phyloP scores from a whole-genome alignment of 495 filamentous ascomycete genomes.

The Beverwykella pulmonaria region DNA sequence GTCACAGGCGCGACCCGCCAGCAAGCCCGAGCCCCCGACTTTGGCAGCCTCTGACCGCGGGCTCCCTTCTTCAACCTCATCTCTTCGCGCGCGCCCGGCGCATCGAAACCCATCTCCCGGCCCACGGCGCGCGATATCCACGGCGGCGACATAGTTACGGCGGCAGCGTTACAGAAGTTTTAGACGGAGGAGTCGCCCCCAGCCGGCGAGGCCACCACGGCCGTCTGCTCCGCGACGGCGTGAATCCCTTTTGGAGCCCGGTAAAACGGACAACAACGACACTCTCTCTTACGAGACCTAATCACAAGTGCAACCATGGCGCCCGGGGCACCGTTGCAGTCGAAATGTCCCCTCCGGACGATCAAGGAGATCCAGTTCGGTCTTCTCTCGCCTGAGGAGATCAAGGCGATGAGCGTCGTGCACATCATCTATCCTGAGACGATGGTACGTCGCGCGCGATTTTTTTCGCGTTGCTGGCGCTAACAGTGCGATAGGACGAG shows the following conservation, averaged over 20 bases:
- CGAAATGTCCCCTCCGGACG: conserved; percentile 90
- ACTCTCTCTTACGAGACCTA: neutral
- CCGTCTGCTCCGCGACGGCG: conserved; percentile 20
- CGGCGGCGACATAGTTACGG: neutral
- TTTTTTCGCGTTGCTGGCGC: neutral
- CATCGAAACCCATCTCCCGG: conserved; percentile 17
- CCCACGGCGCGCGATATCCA: neutral
- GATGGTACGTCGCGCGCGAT: conserved; percentile 62
- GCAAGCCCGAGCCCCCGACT: conserved; percentile 20
- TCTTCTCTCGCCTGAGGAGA: conserved; percentile 92
- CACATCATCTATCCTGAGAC: conserved; percentile 95
- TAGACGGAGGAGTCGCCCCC: conserved; percentile 23
- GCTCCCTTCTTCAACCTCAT: conserved; percentile 13
- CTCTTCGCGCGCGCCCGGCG: conserved; percentile 28
- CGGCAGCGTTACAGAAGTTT: neutral
- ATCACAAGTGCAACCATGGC: conserved; percentile 67
- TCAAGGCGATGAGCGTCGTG: conserved; percentile 94
- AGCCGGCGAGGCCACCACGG: conserved; percentile 28
- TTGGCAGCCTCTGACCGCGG: conserved; percentile 30
- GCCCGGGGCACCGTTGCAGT: conserved; percentile 60
- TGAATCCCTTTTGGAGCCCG: neutral
- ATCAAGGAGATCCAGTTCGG: conserved; percentile 99
- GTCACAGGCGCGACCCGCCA: conserved; percentile 15
- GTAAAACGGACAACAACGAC: neutral
- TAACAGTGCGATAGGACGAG: conserved; percentile 65